These are phyloP conservation scores for Zopfia rhizophila DNA, from an alignment of 2,329 filamentous ascomycete species.

Conservation along the genomic window DNA sequence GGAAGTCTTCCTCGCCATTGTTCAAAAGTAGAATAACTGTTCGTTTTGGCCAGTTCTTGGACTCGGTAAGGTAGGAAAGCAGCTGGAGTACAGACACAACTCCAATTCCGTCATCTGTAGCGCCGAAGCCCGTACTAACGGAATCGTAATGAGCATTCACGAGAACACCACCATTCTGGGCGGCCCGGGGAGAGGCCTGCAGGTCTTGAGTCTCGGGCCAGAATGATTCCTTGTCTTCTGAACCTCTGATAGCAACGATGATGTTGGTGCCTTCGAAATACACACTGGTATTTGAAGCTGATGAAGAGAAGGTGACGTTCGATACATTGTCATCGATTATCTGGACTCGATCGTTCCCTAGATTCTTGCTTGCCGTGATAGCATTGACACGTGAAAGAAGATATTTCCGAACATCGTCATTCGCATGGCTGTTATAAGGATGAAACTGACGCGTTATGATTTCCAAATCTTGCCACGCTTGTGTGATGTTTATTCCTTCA, in stretches of 20 bases:
- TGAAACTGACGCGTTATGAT: slow-evolving; percentile 79
- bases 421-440: slow-evolving; percentile 86
- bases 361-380: slow-evolving; percentile 72
- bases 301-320: slow-evolving; percentile 77
- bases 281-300: slow-evolving; percentile 61
- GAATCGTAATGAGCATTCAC: slow-evolving; percentile 97
- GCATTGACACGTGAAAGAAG: slow-evolving; percentile 75
- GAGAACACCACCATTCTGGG: slow-evolving; percentile 78
- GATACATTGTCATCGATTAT: slow-evolving; percentile 82
- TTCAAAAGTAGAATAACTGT: slow-evolving; percentile 90
- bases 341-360: slow-evolving; percentile 59
- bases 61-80: slow-evolving; percentile 81
- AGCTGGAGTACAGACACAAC: slow-evolving; percentile 88
- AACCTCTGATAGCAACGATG: slow-evolving; percentile 88
- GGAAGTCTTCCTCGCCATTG: slow-evolving; percentile 93
- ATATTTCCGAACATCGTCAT: slow-evolving; percentile 82
- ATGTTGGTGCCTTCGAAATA: slow-evolving; percentile 96
- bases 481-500: slow-evolving; percentile 78
- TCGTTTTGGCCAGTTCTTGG: slow-evolving; percentile 75
- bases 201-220: slow-evolving; percentile 66
- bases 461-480: slow-evolving; percentile 88
- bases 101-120: slow-evolving; percentile 92
- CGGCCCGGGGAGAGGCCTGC: slow-evolving; percentile 48
- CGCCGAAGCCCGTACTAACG: slow-evolving; percentile 90
- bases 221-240: slow-evolving; percentile 77